phyloP scores from a whole-genome alignment of 2,329 filamentous ascomycete genomes.

The Didymella keratinophila region DNA sequence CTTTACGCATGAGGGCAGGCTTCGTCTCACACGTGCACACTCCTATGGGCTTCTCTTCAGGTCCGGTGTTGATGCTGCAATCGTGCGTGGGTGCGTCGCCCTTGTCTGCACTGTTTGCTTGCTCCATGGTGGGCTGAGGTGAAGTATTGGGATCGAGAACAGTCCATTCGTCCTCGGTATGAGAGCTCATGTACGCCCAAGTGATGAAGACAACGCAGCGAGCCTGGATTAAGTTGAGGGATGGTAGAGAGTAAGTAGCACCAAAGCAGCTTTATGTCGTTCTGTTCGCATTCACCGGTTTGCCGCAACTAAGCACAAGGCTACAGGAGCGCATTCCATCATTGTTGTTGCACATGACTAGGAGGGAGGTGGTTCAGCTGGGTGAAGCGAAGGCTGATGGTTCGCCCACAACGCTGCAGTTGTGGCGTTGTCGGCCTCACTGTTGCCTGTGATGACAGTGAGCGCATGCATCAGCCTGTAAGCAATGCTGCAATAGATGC shows the following conservation, averaged over 20 bases:
- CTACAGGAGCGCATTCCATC: not conserved
- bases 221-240: not conserved
- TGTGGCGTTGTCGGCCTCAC: slow-evolving; percentile 14
- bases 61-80: slow-evolving; percentile 1
- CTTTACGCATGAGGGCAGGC: slow-evolving; percentile 18
- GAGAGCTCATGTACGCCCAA: slow-evolving; percentile 29
- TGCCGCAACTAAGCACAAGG: slow-evolving; percentile 6
- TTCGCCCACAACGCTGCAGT: slow-evolving; percentile 7
- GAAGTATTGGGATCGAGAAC: slow-evolving; percentile 19
- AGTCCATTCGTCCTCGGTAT: slow-evolving; percentile 32
- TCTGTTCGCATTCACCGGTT: slow-evolving; percentile 2
- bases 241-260: not conserved
- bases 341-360: not conserved
- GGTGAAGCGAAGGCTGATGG: slow-evolving; percentile 13
- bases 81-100: not conserved
- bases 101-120: slow-evolving; percentile 21
- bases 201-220: not conserved
- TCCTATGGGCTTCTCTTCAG: slow-evolving; percentile 4
- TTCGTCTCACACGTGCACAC: slow-evolving; percentile 15
- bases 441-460: slow-evolving; percentile 10
- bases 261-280: slow-evolving; percentile 5
- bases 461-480: slow-evolving; percentile 3
- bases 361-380: not conserved
- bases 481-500: too few relatives aligned
- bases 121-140: slow-evolving; percentile 16